Base-by-base conservation (phyloP, 2,329 filamentous ascomycete species). In the Epichloe sp. region DNA sequence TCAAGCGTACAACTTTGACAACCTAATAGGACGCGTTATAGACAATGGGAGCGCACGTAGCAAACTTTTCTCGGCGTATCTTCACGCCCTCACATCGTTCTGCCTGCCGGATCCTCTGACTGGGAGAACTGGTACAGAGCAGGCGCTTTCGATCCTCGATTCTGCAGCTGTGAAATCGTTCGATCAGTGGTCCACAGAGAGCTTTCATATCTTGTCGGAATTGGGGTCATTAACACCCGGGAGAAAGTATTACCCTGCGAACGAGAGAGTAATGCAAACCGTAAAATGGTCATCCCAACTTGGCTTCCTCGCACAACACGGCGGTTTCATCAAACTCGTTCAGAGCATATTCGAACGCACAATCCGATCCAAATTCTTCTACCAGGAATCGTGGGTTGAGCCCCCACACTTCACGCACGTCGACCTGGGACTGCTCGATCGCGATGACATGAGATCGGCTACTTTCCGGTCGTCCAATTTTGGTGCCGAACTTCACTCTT, bases 31-130 rank as follows among this genome's bases (percentile, higher is more conserved):
- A 0, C 65, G 72, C 3, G 57, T 85, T 0, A 53, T 68, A 0
- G 75, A 77, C 17, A 76, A 72, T 54, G 74, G 72, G 0, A 74
- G 64, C 12, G 45, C 80, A 0, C 67, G 72, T 11, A 77, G 75
- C 59, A 77, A 74, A 48, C 62, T 85, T 0, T 68, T 72, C 17
- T 62, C 79, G 0, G 65, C 65, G 8, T 74, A 75, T 31, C 60
- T 83, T 0, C 78, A 83, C 54, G 77, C 73, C 0, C 51, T 79
- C 0, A 82, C 79, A 0, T 76, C 77, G 0, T 69, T 71, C 47
- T 76, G 68, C 26, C 60, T 79, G 0, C 71, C 73, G 0, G 78
- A 82, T 55, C 63, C 62, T 0, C 63, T 81, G 0, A 77, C 72
- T 0, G 45, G 57, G 0, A 60, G 62, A 5, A 82, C 76, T 0